phyloP scores from a whole-genome alignment of 257 asterid species.

The Salvia hispanica region DNA sequence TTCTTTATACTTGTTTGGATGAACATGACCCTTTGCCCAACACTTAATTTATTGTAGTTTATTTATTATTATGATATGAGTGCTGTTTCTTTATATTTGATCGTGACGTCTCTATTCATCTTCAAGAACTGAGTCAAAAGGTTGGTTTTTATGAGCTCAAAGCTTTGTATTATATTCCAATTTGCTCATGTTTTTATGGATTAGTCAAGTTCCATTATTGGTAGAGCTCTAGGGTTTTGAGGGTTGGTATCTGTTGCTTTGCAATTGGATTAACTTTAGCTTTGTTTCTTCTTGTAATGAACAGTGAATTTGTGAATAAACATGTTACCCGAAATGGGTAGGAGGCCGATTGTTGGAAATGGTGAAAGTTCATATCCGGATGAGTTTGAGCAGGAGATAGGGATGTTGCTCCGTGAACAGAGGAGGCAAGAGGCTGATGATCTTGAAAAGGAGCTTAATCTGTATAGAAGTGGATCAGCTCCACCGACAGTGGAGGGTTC shows the following conservation, averaged over 20 bases:
- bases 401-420: constrained; percentile 72
- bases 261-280: constrained; percentile 9
- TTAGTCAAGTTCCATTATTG: constrained; percentile 28
- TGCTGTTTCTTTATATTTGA: constrained; percentile 31
- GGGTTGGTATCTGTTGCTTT: constrained; percentile 30
- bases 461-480: constrained; percentile 97
- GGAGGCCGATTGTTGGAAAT: constrained; percentile 74
- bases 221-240: constrained; percentile 33
- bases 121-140: constrained; percentile 41
- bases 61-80: constrained; percentile 24
- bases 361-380: constrained; percentile 78
- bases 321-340: constrained; percentile 77
- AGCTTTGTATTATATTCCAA: constrained; percentile 22
- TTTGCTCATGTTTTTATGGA: constrained; percentile 31
- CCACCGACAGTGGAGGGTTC: constrained; percentile 99
- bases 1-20: constrained; percentile 32
- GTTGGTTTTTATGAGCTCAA: constrained; percentile 43
- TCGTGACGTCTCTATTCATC: constrained; percentile 41
- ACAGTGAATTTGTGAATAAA: constrained; percentile 41
- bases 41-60: constrained; percentile 17
- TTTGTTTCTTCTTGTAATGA: constrained; percentile 32
- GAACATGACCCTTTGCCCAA: constrained; percentile 34
- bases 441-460: constrained; percentile 84
- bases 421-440: constrained; percentile 79
- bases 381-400: constrained; percentile 82